Evolutionary conservation across 2,329 filamentous ascomycete species (phyloP), one percentile per base, ranked within the genome.

Genomic region (Penicillium sclerotigenum): DNA sequence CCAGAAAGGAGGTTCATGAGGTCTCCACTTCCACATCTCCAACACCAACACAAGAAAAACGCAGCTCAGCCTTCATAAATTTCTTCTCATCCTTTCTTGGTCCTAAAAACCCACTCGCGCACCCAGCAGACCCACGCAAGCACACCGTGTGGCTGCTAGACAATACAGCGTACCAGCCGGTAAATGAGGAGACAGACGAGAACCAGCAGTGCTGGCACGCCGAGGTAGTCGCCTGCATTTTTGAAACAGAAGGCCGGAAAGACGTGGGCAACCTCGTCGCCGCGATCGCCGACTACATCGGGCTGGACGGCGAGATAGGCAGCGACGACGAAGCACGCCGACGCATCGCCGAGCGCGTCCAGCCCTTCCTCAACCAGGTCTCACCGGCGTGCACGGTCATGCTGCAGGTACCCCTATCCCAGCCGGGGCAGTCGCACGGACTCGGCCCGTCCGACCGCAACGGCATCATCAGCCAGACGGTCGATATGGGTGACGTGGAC

Each of bases 91-190:
- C 72, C 18, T 60, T 74, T 18, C 65, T 78, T 24, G 72, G 73
- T 26, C 62, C 65, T 45, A 68, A 70, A 47, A 87, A 86, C 66
- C 86, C 87, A 1, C 75, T 87, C 13, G 79, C 82, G 0, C 81
- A 81, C 43, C 76, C 80, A 33, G 82, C 90, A 45, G 81, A 85
- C 52, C 78, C 80, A 16, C 75, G 83, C n/a, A 73, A 79, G 47
- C 88, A 96, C 71, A 85, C 83, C 14, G 86, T 97, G 38, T 97
- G 93, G 93, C 78, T 97, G 8, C 79, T 97, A 46, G 91, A 97
- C 77, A 96, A 94, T 68, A 93, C 89, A 3, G 92, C 91, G 5
- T 93, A 88, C 71, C 83, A 84, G 58, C 65, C 71, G 24, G 48
- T 68, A 51, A 69, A 70, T 67, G 57, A 65, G 66, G 18, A 66